Evolutionary conservation across 495 filamentous ascomycete genomes (phyloP).

Genomic region (Aspergillus bridgeri): DNA sequence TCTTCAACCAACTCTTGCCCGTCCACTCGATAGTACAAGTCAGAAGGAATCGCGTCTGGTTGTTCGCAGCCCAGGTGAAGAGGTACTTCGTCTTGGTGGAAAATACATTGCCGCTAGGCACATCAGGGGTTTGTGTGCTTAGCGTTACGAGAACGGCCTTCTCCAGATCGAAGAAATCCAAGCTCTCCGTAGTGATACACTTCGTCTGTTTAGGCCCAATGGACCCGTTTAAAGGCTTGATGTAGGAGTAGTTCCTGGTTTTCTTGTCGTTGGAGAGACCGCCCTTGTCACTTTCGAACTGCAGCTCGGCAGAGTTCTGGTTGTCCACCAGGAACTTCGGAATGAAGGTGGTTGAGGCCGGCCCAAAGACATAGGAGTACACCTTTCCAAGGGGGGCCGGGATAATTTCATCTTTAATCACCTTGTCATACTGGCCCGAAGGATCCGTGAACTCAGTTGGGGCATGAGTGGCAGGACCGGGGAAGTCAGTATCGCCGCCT

Average conservation of each 20-base stretch:
- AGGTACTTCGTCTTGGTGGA: slow-evolving; percentile 90
- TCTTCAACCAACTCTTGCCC: slow-evolving; percentile 97
- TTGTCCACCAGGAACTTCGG: slow-evolving; percentile 79
- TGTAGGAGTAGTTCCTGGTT: slow-evolving; percentile 76
- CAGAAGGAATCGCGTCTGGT: slow-evolving; percentile 76
- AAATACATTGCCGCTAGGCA: slow-evolving; percentile 92
- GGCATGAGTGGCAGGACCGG: slow-evolving; percentile 77
- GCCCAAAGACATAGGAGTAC: slow-evolving; percentile 82
- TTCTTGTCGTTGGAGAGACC: slow-evolving; percentile 71
- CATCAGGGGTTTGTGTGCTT: slow-evolving; percentile 87
- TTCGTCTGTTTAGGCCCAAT: slow-evolving; percentile 96
- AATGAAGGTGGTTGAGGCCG: slow-evolving; percentile 74
- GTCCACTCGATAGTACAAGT: slow-evolving; percentile 93
- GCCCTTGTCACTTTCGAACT: slow-evolving; percentile 75
- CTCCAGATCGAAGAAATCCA: slow-evolving; percentile 83
- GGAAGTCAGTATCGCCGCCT: slow-evolving; percentile 65
- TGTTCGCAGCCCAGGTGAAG: slow-evolving; percentile 83
- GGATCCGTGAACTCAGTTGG: slow-evolving; percentile 80
- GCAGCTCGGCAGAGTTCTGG: slow-evolving; percentile 83
- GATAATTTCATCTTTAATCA: slow-evolving; percentile 80
- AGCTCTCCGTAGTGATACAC: slow-evolving; percentile 78
- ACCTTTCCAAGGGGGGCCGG: slow-evolving; percentile 88
- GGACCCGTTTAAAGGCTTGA: slow-evolving; percentile 78
- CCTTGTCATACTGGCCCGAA: slow-evolving; percentile 75
- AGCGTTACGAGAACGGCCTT: slow-evolving; percentile 76